phyloP scores from a whole-genome alignment of 2,329 filamentous ascomycete species.

The Helicocarpus griseus region DNA sequence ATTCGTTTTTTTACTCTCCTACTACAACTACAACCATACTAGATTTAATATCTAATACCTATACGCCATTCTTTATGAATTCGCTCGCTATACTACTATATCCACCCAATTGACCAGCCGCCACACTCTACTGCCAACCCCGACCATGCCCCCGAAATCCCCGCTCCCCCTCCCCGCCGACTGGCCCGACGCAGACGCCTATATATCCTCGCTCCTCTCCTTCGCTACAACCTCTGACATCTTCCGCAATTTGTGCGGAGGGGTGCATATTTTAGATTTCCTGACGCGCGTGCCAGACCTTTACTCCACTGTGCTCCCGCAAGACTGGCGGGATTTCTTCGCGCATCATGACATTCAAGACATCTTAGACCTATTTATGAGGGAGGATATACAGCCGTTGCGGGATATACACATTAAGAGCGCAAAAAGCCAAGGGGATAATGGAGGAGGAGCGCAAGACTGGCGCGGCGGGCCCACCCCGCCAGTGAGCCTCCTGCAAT shows the following conservation, averaged over 20 bases:
- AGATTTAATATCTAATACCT: too few species aligned
- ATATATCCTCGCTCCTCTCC: conserved; percentile 65
- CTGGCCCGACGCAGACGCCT: conserved; percentile 64
- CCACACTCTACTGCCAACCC: neutral
- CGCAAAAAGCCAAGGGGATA: conserved; percentile 5
- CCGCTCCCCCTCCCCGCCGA: conserved; percentile 60
- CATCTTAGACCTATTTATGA: conserved; percentile 70
- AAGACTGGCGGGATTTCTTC: conserved; percentile 76
- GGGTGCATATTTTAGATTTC: conserved; percentile 96
- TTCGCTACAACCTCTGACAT: conserved; percentile 66
- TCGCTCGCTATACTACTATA: neutral
- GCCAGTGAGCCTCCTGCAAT: conserved; percentile 54
- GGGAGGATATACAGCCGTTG: conserved; percentile 56
- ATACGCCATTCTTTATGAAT: neutral
- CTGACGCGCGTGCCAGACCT: conserved; percentile 77
- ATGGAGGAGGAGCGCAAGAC: conserved; percentile 9
- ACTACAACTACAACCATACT: too few species aligned
- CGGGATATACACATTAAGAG: conserved; percentile 11
- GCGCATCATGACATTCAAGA: conserved; percentile 59
- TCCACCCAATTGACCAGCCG: neutral
- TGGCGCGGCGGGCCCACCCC: conserved; percentile 39
- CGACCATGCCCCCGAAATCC: conserved; percentile 37
- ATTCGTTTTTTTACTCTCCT: neutral
- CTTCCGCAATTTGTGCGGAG: conserved; percentile 84
- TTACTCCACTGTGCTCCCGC: conserved; percentile 65